Percentiles rank a stretch among this genome's conserved stretches.
Evolutionary conservation across 257 asterid genomes (phyloP).

Genomic region (Salvia splendens): DNA sequence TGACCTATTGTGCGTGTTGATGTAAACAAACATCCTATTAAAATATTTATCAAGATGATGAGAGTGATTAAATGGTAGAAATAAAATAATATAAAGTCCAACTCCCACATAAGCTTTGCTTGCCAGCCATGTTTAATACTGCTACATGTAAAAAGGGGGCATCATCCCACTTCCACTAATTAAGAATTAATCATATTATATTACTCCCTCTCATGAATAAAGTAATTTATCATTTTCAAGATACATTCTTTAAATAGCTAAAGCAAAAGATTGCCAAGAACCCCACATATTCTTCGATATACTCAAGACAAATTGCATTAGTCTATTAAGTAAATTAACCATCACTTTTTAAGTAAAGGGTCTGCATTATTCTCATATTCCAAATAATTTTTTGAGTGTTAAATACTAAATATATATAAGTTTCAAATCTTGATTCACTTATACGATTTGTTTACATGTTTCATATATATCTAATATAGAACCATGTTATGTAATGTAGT

Average conservation of each 20-base stretch:
- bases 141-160: conserved; percentile 47
- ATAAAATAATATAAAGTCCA: conserved; percentile 27
- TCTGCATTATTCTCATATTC: neutral
- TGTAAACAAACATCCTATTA: conserved; percentile 14
- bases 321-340: conserved; percentile 1
- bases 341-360: neutral
- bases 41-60: conserved; percentile 21
- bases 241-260: conserved; percentile 37
- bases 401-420: neutral
- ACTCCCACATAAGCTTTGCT: conserved; percentile 38
- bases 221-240: conserved; percentile 35
- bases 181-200: conserved; percentile 26
- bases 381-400: neutral
- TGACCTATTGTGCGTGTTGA: conserved; percentile 24
- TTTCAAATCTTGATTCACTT: neutral
- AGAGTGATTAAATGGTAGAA: conserved; percentile 23
- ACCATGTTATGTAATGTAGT: too few species aligned
- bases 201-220: conserved; percentile 16
- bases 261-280: conserved; percentile 37
- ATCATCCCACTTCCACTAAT: conserved; percentile 36
- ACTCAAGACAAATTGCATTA: conserved; percentile 27
- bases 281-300: conserved; percentile 45
- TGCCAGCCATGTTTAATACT: conserved; percentile 48
- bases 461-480: neutral
- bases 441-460: neutral